phyloP scores from a whole-genome alignment of 768 basidiomycete genomes.

The Melanogaster broomeanus region DNA sequence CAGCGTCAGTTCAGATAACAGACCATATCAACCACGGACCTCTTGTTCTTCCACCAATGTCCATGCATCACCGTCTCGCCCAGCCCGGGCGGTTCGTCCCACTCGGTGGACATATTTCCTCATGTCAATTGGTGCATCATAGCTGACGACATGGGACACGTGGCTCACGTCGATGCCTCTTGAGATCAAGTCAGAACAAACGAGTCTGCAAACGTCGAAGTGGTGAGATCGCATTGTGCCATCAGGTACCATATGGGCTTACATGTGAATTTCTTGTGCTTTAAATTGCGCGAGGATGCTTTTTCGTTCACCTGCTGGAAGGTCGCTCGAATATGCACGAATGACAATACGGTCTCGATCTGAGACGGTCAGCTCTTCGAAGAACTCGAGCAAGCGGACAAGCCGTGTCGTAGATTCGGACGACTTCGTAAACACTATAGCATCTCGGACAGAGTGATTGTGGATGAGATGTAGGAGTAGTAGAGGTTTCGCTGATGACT shows the following conservation, averaged over 20 bases:
- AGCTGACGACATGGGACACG: slow-evolving; percentile 91
- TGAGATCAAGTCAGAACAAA: slow-evolving; percentile 96
- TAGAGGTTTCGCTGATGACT: slow-evolving; percentile 81
- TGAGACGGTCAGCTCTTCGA: slow-evolving; percentile 52
- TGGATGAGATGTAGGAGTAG: slow-evolving; percentile 87
- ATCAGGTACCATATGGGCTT: slow-evolving; percentile 25
- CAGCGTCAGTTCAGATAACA: neutral
- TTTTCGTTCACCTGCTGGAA: slow-evolving; percentile 71
- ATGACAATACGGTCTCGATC: slow-evolving; percentile 41
- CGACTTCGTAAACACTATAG: slow-evolving; percentile 95
- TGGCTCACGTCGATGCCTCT: slow-evolving; percentile 94
- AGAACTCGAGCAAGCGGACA: slow-evolving; percentile 78
- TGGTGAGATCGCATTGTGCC: slow-evolving; percentile 1
- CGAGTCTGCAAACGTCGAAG: slow-evolving; percentile 53
- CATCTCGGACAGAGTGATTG: slow-evolving; percentile 57
- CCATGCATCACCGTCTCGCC: slow-evolving; percentile 88
- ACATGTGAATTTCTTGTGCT: slow-evolving; percentile 82
- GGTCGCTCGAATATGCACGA: slow-evolving; percentile 86
- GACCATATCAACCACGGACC: slow-evolving; percentile 38
- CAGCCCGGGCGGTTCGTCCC: slow-evolving; percentile 94
- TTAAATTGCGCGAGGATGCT: slow-evolving; percentile 79
- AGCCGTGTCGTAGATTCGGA: slow-evolving; percentile 88
- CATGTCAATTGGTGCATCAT: slow-evolving; percentile 97
- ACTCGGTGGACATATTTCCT: slow-evolving; percentile 98
- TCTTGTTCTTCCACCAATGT: slow-evolving; percentile 94